Base-by-base conservation (phyloP, 768 basidiomycete genomes). In the Tulasnella sp. region DNA sequence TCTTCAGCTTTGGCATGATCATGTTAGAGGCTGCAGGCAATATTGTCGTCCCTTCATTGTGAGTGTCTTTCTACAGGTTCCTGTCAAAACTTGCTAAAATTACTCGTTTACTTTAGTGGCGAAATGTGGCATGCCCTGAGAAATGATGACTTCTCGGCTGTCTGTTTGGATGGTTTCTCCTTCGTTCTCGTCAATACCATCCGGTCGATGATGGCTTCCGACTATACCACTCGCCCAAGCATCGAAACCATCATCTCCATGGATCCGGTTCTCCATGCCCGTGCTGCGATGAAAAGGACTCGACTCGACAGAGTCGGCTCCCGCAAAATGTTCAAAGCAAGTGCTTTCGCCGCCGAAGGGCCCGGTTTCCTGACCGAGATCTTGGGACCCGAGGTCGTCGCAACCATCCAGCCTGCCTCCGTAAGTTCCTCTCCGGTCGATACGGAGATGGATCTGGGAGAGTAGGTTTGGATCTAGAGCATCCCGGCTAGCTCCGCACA, bases 1-100 rank as follows among this genome's bases (percentile, higher is more conserved):
- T 98, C 71, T 99, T 98, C 84, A 95, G 95, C 82, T 86, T 99
- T 79, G 97, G 97, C 71, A 92, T 98, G 86, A 91, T 92, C 75
- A 88, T 98, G 81, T 86, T 99, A 69, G 97, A 99, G 84, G 90
- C 93, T 70, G 91, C 95, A 68, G 87, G 93, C 75, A 99, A 99
- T 78, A 94, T 98, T 77, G 87, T 97, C 67, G 93, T 99, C 62
- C 97, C 97, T 81, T 94, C 95, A 82, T 95, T 91, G 94, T 93
- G 78, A 84, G 94, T 87, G 66, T 69, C 17, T 22, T 19, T n/a
- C 22, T 34, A n/a, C 17, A 71, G 75, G 44, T 64, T 71, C 42
- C 70, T 62, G 36, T 40, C 59, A 67, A 14, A 22, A 19, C 19
- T 35, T 74, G 47, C 17, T 59, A 35, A 29, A 59, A 22, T 59